Conservation (phyloP, 345 rosid genomes). For the Hypericum androsaemum region DNA sequence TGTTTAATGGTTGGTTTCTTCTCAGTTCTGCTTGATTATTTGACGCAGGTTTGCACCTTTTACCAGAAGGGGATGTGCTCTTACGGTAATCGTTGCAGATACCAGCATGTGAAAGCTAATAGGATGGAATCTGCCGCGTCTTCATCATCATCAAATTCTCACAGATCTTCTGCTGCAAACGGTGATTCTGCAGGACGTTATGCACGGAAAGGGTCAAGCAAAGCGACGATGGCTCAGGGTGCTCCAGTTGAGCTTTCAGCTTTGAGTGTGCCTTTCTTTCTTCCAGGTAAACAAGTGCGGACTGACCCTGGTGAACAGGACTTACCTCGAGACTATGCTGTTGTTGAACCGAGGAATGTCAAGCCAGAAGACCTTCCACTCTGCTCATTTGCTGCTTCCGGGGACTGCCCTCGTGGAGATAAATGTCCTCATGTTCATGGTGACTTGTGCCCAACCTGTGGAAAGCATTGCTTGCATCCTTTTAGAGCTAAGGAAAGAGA, state of each 20-base stretch:
- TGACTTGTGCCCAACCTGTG: slow-evolving; percentile 76
- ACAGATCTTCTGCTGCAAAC: too few relatives aligned
- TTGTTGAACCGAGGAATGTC: slow-evolving; percentile 27
- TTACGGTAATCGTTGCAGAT: slow-evolving; percentile 79
- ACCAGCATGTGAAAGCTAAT: slow-evolving; percentile 56
- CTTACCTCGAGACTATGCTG: slow-evolving; percentile 21
- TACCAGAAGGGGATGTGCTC: slow-evolving; percentile 84
- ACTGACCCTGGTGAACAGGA: slow-evolving; percentile 26
- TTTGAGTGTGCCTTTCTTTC: slow-evolving; percentile 21
- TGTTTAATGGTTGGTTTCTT: too few relatives aligned
- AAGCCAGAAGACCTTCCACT: slow-evolving; percentile 53
- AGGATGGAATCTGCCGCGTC: slow-evolving; percentile 37
- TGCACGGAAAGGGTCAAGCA: too few relatives aligned
- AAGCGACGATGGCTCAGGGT: too few relatives aligned
- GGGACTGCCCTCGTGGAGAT: slow-evolving; percentile 66
- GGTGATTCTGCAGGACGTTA: too few relatives aligned
- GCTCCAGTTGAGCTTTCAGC: slow-evolving; percentile 23
- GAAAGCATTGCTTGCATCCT: slow-evolving; percentile 82
- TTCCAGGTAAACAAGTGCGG: slow-evolving; percentile 32
- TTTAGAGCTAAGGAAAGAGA: slow-evolving; percentile 69
- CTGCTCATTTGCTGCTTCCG: slow-evolving; percentile 85
- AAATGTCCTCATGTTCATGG: slow-evolving; percentile 86
- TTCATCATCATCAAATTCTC: slow-evolving; percentile 33
- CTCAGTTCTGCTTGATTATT: too few relatives aligned
- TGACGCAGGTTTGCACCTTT: slow-evolving; percentile 64